A percentile compares a stretch with the other conserved stretches of the same genome.
Evolutionary conservation across 176 grass and related monocot genomes (phyloP).

Genomic region (Triticum turgidum): DNA sequence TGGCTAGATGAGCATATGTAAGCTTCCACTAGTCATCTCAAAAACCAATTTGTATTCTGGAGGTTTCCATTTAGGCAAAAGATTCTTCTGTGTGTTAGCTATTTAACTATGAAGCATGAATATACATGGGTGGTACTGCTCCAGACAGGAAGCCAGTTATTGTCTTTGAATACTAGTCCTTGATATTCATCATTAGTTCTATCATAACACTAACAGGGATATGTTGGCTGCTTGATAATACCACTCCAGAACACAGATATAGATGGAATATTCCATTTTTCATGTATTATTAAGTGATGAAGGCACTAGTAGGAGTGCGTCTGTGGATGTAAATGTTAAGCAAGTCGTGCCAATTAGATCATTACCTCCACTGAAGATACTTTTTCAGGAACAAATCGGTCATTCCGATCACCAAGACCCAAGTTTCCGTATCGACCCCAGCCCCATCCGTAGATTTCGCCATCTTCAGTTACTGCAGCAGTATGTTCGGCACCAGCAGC

Average conservation of each 20-base stretch:
- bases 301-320: background rate
- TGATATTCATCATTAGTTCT: background rate
- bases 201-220: constrained; percentile 7
- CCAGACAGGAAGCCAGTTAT: background rate
- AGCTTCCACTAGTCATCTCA: background rate
- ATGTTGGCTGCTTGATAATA: background rate
- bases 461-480: constrained; percentile 93
- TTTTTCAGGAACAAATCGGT: constrained; percentile 81
- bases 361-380: constrained; percentile 73
- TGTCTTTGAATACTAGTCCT: background rate
- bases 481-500: constrained; percentile 99
- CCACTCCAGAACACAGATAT: background rate
- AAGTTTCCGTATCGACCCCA: constrained; percentile 99
- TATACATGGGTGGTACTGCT: background rate
- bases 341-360: background rate
- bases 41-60: background rate
- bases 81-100: background rate
- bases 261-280: constrained; percentile 2
- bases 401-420: constrained; percentile 91
- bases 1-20: constrained; percentile 1
- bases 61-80: background rate
- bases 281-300: background rate
- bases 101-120: constrained; percentile 20
- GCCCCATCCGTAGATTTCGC: constrained; percentile 96
- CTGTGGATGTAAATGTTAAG: constrained; percentile 18